A percentile compares a stretch with the other conserved stretches of the same genome.
phyloP scores from a whole-genome alignment of 2,329 filamentous ascomycete species.

The Aspergillus fumigatiaffinis region DNA sequence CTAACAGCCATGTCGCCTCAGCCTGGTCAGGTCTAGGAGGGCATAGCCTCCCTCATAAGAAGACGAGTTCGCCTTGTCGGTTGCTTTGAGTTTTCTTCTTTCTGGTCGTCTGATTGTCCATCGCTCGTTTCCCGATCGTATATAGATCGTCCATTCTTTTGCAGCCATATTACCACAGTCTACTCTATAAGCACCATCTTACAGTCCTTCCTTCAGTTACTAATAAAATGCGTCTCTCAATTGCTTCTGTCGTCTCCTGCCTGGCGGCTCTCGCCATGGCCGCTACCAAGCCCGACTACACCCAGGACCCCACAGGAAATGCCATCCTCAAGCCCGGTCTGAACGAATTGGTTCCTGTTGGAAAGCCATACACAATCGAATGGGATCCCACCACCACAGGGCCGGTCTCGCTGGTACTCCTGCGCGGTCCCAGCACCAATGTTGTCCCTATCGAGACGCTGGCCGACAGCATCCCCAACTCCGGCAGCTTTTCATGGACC shows the following conservation, averaged over 20 bases:
- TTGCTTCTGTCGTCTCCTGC: constrained; percentile 30
- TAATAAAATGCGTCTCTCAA: constrained; percentile 38
- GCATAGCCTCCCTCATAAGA: background rate
- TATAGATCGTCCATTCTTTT: background rate
- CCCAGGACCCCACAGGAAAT: constrained; percentile 46
- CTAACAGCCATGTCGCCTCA: background rate
- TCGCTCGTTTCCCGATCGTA: background rate
- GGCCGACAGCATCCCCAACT: constrained; percentile 53
- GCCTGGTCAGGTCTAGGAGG: background rate
- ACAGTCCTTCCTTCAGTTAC: background rate
- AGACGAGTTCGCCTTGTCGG: background rate
- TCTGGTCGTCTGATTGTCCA: background rate
- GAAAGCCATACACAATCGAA: constrained; percentile 54
- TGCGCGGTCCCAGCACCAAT: constrained; percentile 56
- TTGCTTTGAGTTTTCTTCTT: background rate
- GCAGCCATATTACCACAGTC: no score
- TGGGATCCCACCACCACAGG: constrained; percentile 46
- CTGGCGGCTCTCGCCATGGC: constrained; percentile 38
- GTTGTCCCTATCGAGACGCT: constrained; percentile 50
- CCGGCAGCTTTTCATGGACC: constrained; percentile 54
- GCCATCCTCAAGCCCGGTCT: constrained; percentile 51
- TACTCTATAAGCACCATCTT: background rate
- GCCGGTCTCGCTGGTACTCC: constrained; percentile 54
- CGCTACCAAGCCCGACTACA: constrained; percentile 35
- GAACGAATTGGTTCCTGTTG: constrained; percentile 51